These are phyloP conservation scores for Talaromyces sp. DNA, from an alignment of 2,329 filamentous ascomycete genomes.

Conservation along the genomic window DNA sequence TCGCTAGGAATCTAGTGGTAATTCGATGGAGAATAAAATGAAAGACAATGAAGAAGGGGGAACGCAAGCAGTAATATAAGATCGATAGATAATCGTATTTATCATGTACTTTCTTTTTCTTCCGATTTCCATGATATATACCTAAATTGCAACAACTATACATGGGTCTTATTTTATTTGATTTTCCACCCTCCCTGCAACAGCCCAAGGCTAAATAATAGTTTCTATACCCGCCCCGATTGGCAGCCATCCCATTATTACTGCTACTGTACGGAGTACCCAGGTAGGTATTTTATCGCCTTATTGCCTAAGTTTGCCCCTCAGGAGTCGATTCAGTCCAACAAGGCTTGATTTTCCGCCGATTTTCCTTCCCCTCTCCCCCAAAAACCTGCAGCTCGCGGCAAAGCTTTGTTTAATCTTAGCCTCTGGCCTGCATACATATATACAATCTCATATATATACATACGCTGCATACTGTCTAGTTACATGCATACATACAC, in stretches of 20 bases:
- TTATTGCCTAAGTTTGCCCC: constrained; percentile 11
- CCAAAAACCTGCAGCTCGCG: constrained; percentile 16
- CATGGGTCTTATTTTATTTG: neutral
- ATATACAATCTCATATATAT: constrained; percentile 6
- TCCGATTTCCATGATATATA: neutral
- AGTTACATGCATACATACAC: constrained; percentile 13
- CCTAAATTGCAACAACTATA: constrained; percentile 1
- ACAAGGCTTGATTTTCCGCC: constrained; percentile 12
- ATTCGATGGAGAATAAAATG: neutral
- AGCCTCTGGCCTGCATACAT: constrained; percentile 17
- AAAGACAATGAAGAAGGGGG: neutral
- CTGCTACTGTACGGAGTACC: neutral
- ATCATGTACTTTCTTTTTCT: neutral
- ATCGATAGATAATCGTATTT: neutral
- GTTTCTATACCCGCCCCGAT: constrained; percentile 7
- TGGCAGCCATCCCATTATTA: constrained; percentile 3
- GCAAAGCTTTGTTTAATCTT: constrained; percentile 33
- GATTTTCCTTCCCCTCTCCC: constrained; percentile 2
- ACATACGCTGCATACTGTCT: neutral
- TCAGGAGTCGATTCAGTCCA: neutral
- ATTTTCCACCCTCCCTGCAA: constrained; percentile 1
- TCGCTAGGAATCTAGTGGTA: neutral
- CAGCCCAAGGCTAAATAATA: constrained; percentile 9
- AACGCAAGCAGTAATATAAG: neutral
- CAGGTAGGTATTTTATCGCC: constrained; percentile 9